Conservation (phyloP, 371 early-diverging fungal species). For the Blyttiomyces sp. region DNA sequence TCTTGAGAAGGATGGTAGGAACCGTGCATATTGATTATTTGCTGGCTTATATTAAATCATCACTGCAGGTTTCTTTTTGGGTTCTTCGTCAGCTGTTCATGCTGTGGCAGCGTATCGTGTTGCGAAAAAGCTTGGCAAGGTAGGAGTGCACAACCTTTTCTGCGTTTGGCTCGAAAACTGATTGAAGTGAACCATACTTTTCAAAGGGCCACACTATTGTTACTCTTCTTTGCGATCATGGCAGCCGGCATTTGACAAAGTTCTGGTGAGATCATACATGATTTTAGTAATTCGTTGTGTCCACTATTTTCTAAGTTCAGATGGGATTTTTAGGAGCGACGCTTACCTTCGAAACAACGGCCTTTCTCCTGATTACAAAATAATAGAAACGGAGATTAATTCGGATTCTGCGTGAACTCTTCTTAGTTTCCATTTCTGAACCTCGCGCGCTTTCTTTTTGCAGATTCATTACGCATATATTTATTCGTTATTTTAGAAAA, state of each 20-base stretch:
- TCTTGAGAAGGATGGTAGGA: conserved; percentile 70
- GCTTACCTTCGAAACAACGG: too few relatives aligned
- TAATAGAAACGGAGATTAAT: too few relatives aligned
- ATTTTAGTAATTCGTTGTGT: too few relatives aligned
- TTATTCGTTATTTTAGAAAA: too few relatives aligned
- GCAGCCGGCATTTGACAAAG: conserved; percentile 44
- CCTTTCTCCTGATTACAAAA: too few relatives aligned
- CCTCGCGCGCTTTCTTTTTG: too few relatives aligned
- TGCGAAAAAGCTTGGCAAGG: conserved; percentile 38
- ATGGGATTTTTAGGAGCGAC: too few relatives aligned
- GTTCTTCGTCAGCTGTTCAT: conserved; percentile 89
- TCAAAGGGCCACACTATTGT: conserved; percentile 39
- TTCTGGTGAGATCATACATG: conserved; percentile 43
- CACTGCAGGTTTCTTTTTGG: conserved; percentile 74
- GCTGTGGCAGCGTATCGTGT: conserved; percentile 79
- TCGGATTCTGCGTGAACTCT: too few relatives aligned
- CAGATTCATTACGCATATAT: too few relatives aligned
- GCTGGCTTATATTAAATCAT: not conserved
- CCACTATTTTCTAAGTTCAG: too few relatives aligned
- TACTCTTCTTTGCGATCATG: conserved; percentile 43
- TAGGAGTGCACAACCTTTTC: too few relatives aligned
- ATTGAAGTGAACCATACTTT: not conserved
- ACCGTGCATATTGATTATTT: not conserved
- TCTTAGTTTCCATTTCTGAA: too few relatives aligned
- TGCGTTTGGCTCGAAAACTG: not conserved